Evolutionary conservation across 495 filamentous ascomycete genomes (phyloP).

Genomic region (Rostrohypoxylon terebratum): DNA sequence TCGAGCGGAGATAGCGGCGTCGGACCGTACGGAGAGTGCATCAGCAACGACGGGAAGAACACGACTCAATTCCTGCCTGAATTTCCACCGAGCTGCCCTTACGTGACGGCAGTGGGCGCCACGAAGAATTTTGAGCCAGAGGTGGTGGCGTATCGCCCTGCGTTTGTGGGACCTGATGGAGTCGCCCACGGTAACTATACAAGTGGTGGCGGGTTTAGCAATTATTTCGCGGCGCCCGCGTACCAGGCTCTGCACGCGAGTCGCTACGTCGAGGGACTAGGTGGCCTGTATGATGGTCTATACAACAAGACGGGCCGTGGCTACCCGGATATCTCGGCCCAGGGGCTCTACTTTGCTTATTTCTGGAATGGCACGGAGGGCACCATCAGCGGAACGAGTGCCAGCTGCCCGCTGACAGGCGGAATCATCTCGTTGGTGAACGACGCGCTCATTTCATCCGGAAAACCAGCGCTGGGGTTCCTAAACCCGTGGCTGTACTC

Average conservation of each 20-base stretch:
- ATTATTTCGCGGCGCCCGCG: conserved; percentile 68
- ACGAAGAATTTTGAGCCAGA: conserved; percentile 72
- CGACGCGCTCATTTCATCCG: conserved; percentile 68
- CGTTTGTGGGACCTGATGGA: conserved; percentile 45
- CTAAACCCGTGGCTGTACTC: conserved; percentile 81
- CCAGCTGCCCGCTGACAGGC: conserved; percentile 71
- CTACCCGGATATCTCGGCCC: conserved; percentile 79
- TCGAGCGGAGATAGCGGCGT: conserved; percentile 79
- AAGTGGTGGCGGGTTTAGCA: conserved; percentile 76
- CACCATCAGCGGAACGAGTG: conserved; percentile 69
- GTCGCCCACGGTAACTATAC: conserved; percentile 50
- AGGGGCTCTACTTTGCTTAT: conserved; percentile 54
- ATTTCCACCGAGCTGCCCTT: conserved; percentile 79
- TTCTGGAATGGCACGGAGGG: conserved; percentile 57
- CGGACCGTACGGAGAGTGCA: conserved; percentile 68
- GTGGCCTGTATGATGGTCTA: conserved; percentile 45
- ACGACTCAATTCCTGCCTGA: conserved; percentile 74
- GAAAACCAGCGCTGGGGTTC: conserved; percentile 72
- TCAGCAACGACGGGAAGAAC: conserved; percentile 76
- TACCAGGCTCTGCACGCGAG: conserved; percentile 71
- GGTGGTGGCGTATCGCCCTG: conserved; percentile 58
- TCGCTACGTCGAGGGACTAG: conserved; percentile 66
- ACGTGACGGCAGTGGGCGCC: conserved; percentile 79
- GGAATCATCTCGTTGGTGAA: conserved; percentile 75
- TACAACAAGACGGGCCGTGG: conserved; percentile 72